Percentiles rank a stretch among this genome's conserved stretches.
Evolutionary conservation across 768 basidiomycete species (phyloP).

Genomic region (Terana coerulea): DNA sequence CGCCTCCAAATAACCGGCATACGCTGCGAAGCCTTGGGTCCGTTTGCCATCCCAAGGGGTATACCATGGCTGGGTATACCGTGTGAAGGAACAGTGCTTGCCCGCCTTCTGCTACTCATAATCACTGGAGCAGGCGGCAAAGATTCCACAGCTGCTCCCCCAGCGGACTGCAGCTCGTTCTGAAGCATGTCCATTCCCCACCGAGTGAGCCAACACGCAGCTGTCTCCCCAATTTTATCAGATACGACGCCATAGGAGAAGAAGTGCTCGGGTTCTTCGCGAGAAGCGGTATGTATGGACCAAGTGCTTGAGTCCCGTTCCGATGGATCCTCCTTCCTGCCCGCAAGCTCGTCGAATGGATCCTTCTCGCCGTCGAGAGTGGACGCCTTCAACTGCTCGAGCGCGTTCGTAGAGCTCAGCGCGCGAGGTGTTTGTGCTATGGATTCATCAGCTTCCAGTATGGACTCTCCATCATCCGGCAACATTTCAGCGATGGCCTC

Average conservation of each 20-base stretch:
- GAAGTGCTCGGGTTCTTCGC: slow-evolving; percentile 28
- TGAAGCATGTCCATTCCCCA: slow-evolving; percentile 83
- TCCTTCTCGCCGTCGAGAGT: slow-evolving; percentile 1
- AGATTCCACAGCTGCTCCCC: not conserved
- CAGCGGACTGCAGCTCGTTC: slow-evolving; percentile 44
- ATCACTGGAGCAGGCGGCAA: slow-evolving; percentile 5
- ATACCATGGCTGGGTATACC: slow-evolving; percentile 9
- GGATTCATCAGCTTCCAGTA: not conserved
- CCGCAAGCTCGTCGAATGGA: not conserved
- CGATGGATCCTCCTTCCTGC: slow-evolving; percentile 35
- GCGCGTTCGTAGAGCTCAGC: not conserved
- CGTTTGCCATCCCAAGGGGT: not conserved
- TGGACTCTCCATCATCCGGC: slow-evolving; percentile 26
- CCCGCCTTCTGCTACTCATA: slow-evolving; percentile 21
- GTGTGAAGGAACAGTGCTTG: slow-evolving; percentile 26
- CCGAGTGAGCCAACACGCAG: slow-evolving; percentile 80
- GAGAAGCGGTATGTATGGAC: slow-evolving; percentile 9
- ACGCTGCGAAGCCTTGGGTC: slow-evolving; percentile 12
- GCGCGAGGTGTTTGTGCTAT: slow-evolving; percentile 1
- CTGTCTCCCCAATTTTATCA: slow-evolving; percentile 89
- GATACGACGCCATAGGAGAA: slow-evolving; percentile 86
- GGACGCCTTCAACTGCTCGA: slow-evolving; percentile 7
- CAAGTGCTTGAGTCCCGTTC: slow-evolving; percentile 16
- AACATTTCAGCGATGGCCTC: slow-evolving; percentile 58
- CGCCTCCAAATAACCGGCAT: slow-evolving; percentile 67